Conservation (phyloP, 129 eudicot species). For the Kitagawia praeruptora region DNA sequence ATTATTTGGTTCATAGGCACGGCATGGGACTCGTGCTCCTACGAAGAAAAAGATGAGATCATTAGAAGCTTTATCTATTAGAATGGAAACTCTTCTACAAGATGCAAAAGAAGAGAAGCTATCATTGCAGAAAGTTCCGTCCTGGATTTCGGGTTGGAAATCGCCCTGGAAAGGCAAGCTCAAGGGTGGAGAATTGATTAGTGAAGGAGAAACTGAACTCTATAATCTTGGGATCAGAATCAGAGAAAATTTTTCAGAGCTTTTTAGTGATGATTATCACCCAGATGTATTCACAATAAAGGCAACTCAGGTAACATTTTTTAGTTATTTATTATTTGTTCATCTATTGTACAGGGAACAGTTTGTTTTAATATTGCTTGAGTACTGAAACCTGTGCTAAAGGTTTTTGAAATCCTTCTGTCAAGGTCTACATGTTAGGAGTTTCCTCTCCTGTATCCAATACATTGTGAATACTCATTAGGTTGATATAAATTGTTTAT, state of each 20-base stretch:
- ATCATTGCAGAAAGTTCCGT: slow-evolving; percentile 48
- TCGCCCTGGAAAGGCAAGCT: slow-evolving; percentile 90
- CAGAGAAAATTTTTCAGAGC: slow-evolving; percentile 53
- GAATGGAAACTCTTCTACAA: slow-evolving; percentile 42
- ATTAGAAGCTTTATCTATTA: slow-evolving; percentile 45
- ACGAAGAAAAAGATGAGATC: slow-evolving; percentile 77
- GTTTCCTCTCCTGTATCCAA: background rate
- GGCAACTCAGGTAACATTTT: slow-evolving; percentile 67
- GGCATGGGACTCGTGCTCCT: slow-evolving; percentile 98
- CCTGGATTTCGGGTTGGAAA: slow-evolving; percentile 77
- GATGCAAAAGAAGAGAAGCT: slow-evolving; percentile 48
- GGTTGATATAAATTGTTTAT: slow-evolving; percentile 6
- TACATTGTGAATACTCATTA: background rate
- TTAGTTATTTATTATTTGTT: background rate
- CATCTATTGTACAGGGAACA: background rate
- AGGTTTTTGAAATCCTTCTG: background rate
- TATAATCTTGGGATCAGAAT: slow-evolving; percentile 72
- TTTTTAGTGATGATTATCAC: slow-evolving; percentile 70
- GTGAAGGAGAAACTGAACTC: slow-evolving; percentile 74
- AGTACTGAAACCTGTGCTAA: background rate
- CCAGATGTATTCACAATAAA: slow-evolving; percentile 71
- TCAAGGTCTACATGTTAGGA: background rate
- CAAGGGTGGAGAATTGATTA: slow-evolving; percentile 80
- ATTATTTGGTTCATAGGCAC: slow-evolving; percentile 46
- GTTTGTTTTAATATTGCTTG: background rate